Evolutionary conservation across 2,329 filamentous ascomycete genomes (phyloP).

Genomic region (Fusarium chlamydosporum): DNA sequence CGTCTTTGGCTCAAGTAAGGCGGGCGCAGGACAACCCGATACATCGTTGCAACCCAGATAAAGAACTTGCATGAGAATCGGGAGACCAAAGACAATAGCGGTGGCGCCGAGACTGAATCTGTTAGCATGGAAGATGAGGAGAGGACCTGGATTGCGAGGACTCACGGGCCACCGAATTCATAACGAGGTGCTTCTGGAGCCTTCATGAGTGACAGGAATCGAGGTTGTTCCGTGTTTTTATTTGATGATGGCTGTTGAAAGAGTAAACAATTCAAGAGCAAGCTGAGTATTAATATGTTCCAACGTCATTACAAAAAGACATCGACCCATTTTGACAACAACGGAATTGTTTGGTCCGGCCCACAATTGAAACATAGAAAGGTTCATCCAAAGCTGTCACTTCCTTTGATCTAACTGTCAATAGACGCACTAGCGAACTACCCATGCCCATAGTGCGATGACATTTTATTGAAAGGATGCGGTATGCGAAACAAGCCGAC

Average conservation of each 20-base stretch:
- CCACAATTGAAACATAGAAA: conserved; percentile 23
- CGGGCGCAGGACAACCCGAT: conserved; percentile 86
- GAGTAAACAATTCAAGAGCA: background rate
- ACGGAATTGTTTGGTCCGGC: conserved; percentile 40
- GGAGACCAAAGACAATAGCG: conserved; percentile 81
- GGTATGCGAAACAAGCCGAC: background rate
- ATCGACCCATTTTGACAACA: conserved; percentile 41
- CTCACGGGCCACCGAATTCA: conserved; percentile 56
- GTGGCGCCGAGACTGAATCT: conserved; percentile 75
- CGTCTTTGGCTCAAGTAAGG: conserved; percentile 76
- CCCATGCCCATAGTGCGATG: background rate
- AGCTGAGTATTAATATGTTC: background rate
- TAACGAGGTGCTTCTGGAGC: conserved; percentile 38
- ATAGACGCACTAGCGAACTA: background rate
- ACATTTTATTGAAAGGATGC: background rate
- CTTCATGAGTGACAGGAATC: conserved; percentile 19
- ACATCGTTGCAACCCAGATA: conserved; percentile 89
- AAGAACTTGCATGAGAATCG: conserved; percentile 79
- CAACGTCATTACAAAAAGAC: background rate
- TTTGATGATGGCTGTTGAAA: too few relatives aligned
- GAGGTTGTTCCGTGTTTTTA: background rate
- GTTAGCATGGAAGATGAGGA: background rate
- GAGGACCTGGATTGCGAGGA: too few relatives aligned
- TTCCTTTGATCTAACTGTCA: background rate
- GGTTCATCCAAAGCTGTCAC: too few relatives aligned